These are phyloP conservation scores for Ceratocystis huliohia DNA, from an alignment of 2,329 filamentous ascomycete species.

Conservation along the genomic window DNA sequence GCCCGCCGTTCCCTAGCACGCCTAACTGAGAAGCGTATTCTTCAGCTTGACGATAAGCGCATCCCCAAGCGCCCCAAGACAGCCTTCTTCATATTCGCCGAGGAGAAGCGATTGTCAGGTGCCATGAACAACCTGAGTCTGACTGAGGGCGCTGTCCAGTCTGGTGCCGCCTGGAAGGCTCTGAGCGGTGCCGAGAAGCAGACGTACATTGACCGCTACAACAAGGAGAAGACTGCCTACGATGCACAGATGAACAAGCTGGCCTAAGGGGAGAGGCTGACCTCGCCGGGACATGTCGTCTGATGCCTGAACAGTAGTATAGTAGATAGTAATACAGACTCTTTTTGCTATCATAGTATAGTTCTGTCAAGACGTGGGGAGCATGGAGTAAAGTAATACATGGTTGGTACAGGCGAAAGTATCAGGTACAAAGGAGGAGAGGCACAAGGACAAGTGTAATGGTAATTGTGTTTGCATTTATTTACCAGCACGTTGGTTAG, in stretches of 20 bases:
- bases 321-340: too few species aligned
- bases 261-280: neutral
- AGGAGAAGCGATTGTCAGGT: slow-evolving; percentile 29
- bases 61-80: slow-evolving; percentile 31
- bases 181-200: slow-evolving; percentile 33
- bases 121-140: slow-evolving; percentile 21
- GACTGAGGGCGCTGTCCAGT: slow-evolving; percentile 23
- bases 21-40: slow-evolving; percentile 25
- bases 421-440: too few species aligned
- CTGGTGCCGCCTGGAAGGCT: slow-evolving; percentile 33
- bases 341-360: too few species aligned
- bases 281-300: too few species aligned
- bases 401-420: too few species aligned
- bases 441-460: too few species aligned
- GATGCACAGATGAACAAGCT: neutral
- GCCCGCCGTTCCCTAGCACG: slow-evolving; percentile 34
- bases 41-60: slow-evolving; percentile 36
- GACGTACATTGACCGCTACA: slow-evolving; percentile 23
- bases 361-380: too few species aligned
- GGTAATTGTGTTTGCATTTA: too few species aligned
- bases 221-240: slow-evolving; percentile 6
- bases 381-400: too few species aligned
- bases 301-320: too few species aligned
- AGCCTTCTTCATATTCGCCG: slow-evolving; percentile 31
- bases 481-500: too few species aligned